A percentile compares a stretch with the other conserved stretches of the same genome.
These are phyloP conservation scores for Fomitopsis serialis DNA, from an alignment of 768 basidiomycete genomes.

Conservation along the genomic window DNA sequence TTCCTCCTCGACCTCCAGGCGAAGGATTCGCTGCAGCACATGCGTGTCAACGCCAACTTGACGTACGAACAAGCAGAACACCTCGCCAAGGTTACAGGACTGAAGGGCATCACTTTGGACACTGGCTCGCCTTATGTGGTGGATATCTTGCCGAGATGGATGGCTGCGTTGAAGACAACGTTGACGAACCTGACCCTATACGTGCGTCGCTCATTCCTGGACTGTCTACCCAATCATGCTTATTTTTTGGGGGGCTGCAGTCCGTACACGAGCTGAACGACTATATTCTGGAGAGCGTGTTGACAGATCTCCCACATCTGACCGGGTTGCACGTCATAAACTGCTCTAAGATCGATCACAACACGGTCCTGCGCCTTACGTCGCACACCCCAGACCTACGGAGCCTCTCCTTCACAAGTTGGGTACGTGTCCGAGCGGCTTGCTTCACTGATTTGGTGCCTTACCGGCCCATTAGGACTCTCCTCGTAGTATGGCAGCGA, in stretches of 20 bases:
- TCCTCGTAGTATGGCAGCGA: conserved; percentile 12
- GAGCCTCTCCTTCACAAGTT: conserved; percentile 55
- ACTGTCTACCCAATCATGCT: background rate
- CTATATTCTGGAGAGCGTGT: conserved; percentile 38
- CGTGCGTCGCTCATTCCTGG: conserved; percentile 34
- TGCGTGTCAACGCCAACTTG: conserved; percentile 52
- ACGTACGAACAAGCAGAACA: conserved; percentile 42
- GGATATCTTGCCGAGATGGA: conserved; percentile 57
- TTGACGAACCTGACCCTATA: conserved; percentile 53
- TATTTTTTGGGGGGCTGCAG: conserved; percentile 28
- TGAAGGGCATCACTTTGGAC: conserved; percentile 50
- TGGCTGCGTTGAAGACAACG: conserved; percentile 33
- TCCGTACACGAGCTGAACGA: conserved; percentile 52
- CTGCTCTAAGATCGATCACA: conserved; percentile 55
- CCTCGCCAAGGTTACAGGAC: conserved; percentile 32
- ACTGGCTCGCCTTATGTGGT: conserved; percentile 59
- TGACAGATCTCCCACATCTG: conserved; percentile 48
- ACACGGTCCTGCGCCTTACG: conserved; percentile 39
- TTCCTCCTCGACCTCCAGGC: conserved; percentile 43
- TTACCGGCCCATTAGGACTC: conserved; percentile 28
- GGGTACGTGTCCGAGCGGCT: conserved; percentile 38
- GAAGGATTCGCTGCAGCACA: conserved; percentile 37
- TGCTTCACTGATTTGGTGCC: background rate
- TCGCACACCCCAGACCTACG: conserved; percentile 48
- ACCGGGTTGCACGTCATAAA: conserved; percentile 54